Percentiles rank a stretch among this genome's conserved stretches.
phyloP scores from a whole-genome alignment of 352 stramenopile genomes.

The Pythium rhizo-oryzae region DNA sequence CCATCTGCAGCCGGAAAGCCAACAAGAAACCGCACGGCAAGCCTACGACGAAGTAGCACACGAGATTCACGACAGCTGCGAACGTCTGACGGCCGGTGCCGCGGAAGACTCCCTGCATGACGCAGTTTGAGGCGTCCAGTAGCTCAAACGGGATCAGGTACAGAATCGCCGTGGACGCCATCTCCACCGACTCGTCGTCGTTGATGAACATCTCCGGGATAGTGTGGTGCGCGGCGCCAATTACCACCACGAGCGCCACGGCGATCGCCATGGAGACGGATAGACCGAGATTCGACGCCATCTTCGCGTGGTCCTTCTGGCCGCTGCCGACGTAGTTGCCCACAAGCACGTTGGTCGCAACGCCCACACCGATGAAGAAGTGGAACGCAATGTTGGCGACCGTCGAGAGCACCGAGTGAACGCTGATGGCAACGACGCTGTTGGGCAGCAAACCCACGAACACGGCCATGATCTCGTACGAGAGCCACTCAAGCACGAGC shows the following conservation, averaged over 20 bases:
- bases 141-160: constrained; percentile 74
- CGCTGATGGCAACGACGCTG: constrained; percentile 66
- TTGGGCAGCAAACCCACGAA: constrained; percentile 66
- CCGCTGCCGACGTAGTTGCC: constrained; percentile 83
- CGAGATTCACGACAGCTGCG: constrained; percentile 63
- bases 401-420: constrained; percentile 73
- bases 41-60: constrained; percentile 74
- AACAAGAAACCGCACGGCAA: constrained; percentile 61
- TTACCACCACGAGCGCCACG: constrained; percentile 38
- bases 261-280: constrained; percentile 51
- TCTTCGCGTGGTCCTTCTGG: constrained; percentile 81
- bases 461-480: constrained; percentile 80
- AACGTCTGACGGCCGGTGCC: constrained; percentile 61
- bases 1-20: constrained; percentile 56
- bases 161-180: constrained; percentile 45
- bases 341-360: constrained; percentile 81
- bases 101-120: constrained; percentile 78
- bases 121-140: constrained; percentile 66
- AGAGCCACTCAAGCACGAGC: constrained; percentile 79
- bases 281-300: constrained; percentile 74
- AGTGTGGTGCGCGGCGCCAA: constrained; percentile 46
- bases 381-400: constrained; percentile 73
- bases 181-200: constrained; percentile 30
- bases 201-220: constrained; percentile 81
- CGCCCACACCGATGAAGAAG: constrained; percentile 78